These are phyloP conservation scores for Lichtheimia ornata DNA, from an alignment of 371 early-diverging fungal genomes.

Conservation along the genomic window DNA sequence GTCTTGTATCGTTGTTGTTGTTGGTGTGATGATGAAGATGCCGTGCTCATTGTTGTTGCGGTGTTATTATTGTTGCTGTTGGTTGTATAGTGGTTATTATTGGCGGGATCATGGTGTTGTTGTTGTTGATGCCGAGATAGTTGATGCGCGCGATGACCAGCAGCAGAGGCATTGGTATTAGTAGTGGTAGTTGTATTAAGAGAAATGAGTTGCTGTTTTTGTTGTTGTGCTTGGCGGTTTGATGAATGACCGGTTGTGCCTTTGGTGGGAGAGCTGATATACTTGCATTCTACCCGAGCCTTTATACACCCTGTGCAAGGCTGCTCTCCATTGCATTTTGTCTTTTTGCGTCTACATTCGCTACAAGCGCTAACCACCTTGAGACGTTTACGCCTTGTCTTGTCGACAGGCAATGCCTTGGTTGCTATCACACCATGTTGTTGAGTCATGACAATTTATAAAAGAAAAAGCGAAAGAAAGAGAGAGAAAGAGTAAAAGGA, in stretches of 20 bases:
- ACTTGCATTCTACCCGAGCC: slow-evolving; percentile 36
- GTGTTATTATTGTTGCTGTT: slow-evolving; percentile 2
- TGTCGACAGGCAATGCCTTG: slow-evolving; percentile 20
- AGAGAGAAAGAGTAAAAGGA: neutral
- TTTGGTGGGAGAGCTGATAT: slow-evolving; percentile 15
- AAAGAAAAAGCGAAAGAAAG: neutral
- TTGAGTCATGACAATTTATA: neutral
- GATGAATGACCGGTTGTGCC: neutral
- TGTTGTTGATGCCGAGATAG: neutral
- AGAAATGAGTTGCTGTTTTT: too few relatives aligned
- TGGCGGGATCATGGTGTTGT: neutral
- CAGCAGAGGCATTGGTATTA: neutral
- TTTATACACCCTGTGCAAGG: slow-evolving; percentile 41
- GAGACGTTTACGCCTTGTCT: slow-evolving; percentile 41
- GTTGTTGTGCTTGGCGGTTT: neutral
- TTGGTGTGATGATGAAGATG: neutral
- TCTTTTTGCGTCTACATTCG: slow-evolving; percentile 63
- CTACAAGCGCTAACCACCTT: slow-evolving; percentile 46
- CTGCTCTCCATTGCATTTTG: slow-evolving; percentile 51
- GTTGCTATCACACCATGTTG: neutral
- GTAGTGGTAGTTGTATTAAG: neutral
- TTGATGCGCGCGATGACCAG: too few relatives aligned
- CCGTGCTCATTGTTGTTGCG: slow-evolving; percentile 6
- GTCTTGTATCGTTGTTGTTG: slow-evolving; percentile 1
- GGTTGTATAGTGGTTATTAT: neutral